Conservation (phyloP, 2,329 filamentous ascomycete species). For the Trichoderma aggressivum region DNA sequence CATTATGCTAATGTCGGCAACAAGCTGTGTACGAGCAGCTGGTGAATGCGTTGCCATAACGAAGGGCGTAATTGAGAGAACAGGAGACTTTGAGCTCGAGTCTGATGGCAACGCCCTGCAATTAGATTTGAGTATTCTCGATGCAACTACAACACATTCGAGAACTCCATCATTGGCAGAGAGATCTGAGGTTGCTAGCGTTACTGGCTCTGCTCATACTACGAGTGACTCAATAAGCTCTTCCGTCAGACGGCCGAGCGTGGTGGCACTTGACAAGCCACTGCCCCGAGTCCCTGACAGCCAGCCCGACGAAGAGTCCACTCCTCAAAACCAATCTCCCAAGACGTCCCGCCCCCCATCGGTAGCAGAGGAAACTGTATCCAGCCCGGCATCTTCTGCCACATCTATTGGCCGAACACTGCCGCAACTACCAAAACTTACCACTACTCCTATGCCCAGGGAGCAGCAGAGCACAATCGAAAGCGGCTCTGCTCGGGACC, state of each 20-base stretch:
- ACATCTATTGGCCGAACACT: constrained; percentile 48
- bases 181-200: constrained; percentile 37
- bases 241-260: constrained; percentile 37
- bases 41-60: constrained; percentile 89
- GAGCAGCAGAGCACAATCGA: constrained; percentile 50
- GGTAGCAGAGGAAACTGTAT: constrained; percentile 39
- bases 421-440: constrained; percentile 56
- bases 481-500: constrained; percentile 44
- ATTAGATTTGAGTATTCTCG: constrained; percentile 53
- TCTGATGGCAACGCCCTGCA: constrained; percentile 56
- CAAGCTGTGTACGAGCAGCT: constrained; percentile 81
- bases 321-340: constrained; percentile 33
- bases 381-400: constrained; percentile 44
- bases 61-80: constrained; percentile 78
- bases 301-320: background rate
- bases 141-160: constrained; percentile 38
- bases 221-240: constrained; percentile 37
- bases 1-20: constrained; percentile 72
- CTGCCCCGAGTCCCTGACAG: constrained; percentile 59
- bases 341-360: constrained; percentile 44
- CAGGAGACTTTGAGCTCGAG: constrained; percentile 89
- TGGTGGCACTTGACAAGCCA: constrained; percentile 60
- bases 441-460: constrained; percentile 46
- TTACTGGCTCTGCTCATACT: constrained; percentile 39
- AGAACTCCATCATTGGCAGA: constrained; percentile 33